Conservation (phyloP, 2,329 filamentous ascomycete genomes). For the Rutstroemia sp. region DNA sequence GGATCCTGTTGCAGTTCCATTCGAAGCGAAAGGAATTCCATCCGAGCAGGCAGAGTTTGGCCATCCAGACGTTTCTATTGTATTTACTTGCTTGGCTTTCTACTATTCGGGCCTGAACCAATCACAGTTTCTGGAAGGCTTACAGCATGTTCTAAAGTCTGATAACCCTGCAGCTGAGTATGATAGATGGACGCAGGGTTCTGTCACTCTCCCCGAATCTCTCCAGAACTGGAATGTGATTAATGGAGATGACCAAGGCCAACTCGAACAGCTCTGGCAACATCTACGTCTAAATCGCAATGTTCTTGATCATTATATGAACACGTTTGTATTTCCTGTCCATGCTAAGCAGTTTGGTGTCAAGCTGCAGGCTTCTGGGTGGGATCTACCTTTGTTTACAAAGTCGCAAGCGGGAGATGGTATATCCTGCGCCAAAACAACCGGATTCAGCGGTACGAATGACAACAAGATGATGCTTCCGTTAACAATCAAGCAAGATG, state of each 20-base stretch:
- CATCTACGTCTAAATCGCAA: conserved; percentile 41
- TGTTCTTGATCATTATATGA: conserved; percentile 53
- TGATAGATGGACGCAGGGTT: background rate
- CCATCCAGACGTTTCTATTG: conserved; percentile 59
- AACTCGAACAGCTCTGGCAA: conserved; percentile 44
- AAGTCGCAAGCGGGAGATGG: conserved; percentile 24
- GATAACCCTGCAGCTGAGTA: conserved; percentile 34
- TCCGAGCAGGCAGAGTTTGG: conserved; percentile 57
- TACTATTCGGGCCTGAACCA: conserved; percentile 54
- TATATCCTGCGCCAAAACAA: conserved; percentile 36
- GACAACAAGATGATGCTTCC: conserved; percentile 55
- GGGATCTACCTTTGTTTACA: conserved; percentile 52
- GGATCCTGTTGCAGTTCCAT: conserved; percentile 59
- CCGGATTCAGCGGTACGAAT: conserved; percentile 67
- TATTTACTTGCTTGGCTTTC: conserved; percentile 58
- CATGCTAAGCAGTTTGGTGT: conserved; percentile 57
- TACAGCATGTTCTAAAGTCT: conserved; percentile 47
- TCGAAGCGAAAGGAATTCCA: conserved; percentile 57
- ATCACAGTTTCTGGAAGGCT: conserved; percentile 40
- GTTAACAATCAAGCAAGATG: conserved; percentile 51
- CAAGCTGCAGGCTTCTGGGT: conserved; percentile 59
- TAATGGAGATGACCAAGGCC: conserved; percentile 49
- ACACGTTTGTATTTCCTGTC: conserved; percentile 56
- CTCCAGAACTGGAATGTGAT: conserved; percentile 48
- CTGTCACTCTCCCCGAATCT: conserved; percentile 30